These are phyloP conservation scores for Cercospora berteroae DNA, from an alignment of 2,329 filamentous ascomycete genomes.

Conservation along the genomic window DNA sequence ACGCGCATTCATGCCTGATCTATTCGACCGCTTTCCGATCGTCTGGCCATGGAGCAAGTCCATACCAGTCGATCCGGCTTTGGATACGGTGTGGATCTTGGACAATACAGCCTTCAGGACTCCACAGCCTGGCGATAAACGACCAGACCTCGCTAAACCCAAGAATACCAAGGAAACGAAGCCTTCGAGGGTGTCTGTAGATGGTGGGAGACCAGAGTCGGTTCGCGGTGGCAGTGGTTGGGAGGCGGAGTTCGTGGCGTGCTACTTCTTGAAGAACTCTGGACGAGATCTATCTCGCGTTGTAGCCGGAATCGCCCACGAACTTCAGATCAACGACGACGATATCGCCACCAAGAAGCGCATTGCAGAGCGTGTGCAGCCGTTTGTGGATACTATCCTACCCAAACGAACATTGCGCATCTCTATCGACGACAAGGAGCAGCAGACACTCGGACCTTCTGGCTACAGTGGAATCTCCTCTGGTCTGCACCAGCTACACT, in stretches of 20 bases:
- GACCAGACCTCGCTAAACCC: conserved; percentile 25
- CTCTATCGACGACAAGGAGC: conserved; percentile 50
- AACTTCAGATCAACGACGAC: conserved; percentile 59
- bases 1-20: conserved; percentile 34
- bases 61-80: conserved; percentile 54
- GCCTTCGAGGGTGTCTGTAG: conserved; percentile 35
- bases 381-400: conserved; percentile 74
- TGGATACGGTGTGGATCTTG: conserved; percentile 80
- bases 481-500: conserved; percentile 33
- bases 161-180: conserved; percentile 23
- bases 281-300: conserved; percentile 65
- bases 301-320: conserved; percentile 67
- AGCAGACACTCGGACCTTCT: conserved; percentile 38
- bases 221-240: conserved; percentile 50
- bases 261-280: conserved; percentile 72
- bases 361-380: conserved; percentile 67
- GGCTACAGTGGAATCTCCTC: conserved; percentile 36
- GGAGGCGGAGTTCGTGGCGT: conserved; percentile 80
- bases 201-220: conserved; percentile 17
- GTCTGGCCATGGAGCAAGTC: conserved; percentile 46
- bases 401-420: conserved; percentile 68
- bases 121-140: conserved; percentile 30
- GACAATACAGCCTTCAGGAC: conserved; percentile 79
- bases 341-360: conserved; percentile 57
- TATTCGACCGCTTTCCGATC: conserved; percentile 50